Evolutionary conservation across 805 yeast species (phyloP), one percentile per base, ranked within the genome.

Genomic region (Myxozyma udenii): DNA sequence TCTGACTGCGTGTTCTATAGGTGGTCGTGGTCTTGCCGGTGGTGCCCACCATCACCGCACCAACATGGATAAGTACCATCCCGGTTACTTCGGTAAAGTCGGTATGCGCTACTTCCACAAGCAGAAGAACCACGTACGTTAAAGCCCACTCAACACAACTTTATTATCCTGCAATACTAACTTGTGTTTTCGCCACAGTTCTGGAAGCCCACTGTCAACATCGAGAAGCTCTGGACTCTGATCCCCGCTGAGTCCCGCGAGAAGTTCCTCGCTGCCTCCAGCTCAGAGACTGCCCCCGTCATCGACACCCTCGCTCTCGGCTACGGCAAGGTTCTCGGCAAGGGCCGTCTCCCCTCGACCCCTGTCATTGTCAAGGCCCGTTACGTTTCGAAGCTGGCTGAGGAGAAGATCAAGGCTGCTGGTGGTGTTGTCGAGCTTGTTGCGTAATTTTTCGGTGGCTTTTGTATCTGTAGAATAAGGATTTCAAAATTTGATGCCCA

Each of bases 11-110:
- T 33, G 39, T 7, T 14, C 19, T 28, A 28, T 49, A 55, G 61
- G 98, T 93, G 98, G 98, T 81, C 90, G 98, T 81, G 99, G 99
- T 93, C 91, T 80, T 90, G 99, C 99, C 76, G 99, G 99, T 91
- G 99, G 99, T 88, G 91, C 82, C 80, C 98, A 91, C 79, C 99
- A 93, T 80, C 98, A 93, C 96, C 88, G 99, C 84, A 90, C 93
- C 77, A 93, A 93, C 84, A 78, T 93, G 81, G 99, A 93, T 78
- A 93, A 91, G 80, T 93, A 87, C 96, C 99, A 93, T 79, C 98
- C 98, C 73, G 99, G 99, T 89, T 93, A 93, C 91, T 93, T 93
- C 81, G 99, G 99, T 87, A 95, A 93, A 83, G 98, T 93, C 75
- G 99, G 99, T 90, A 91, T 91, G 97, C 88, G 98, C 86, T 61